These are phyloP conservation scores for Solanum arcanum DNA, from an alignment of 257 asterid species.

Conservation along the genomic window DNA sequence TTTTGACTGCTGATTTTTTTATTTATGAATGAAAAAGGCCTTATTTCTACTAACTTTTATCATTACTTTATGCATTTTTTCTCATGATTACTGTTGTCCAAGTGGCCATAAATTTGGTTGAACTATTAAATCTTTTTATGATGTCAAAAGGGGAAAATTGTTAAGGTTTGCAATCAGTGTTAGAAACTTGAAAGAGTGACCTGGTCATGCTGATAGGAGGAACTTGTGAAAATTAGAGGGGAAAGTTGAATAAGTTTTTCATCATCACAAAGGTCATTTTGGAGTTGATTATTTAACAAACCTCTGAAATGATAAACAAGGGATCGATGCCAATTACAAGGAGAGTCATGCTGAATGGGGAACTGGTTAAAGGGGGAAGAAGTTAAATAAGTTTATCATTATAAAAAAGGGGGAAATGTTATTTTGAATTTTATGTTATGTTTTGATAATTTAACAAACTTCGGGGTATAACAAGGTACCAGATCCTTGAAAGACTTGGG, in stretches of 20 bases:
- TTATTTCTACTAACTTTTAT: no score
- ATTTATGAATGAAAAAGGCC: no score
- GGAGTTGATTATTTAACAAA: neutral
- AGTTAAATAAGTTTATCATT: neutral
- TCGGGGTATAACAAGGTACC: neutral
- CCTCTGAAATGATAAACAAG: neutral
- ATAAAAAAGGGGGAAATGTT: neutral
- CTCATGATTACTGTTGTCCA: no score
- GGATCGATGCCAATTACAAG: neutral
- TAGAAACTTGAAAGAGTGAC: neutral
- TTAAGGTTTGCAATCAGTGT: neutral
- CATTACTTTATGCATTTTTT: neutral
- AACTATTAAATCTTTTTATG: neutral
- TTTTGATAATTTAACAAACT: neutral
- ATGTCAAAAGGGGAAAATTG: neutral
- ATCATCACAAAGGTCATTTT: neutral
- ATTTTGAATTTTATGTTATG: neutral
- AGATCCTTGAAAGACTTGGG: neutral
- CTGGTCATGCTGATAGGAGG: neutral
- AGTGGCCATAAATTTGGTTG: neutral
- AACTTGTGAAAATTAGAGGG: neutral
- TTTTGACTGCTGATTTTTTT: no score
- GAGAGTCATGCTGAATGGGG: neutral
- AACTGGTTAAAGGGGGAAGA: neutral
- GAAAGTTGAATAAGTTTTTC: neutral